Base-by-base conservation (phyloP, 2,329 filamentous ascomycete genomes). In the Orbilia ellipsospora region DNA sequence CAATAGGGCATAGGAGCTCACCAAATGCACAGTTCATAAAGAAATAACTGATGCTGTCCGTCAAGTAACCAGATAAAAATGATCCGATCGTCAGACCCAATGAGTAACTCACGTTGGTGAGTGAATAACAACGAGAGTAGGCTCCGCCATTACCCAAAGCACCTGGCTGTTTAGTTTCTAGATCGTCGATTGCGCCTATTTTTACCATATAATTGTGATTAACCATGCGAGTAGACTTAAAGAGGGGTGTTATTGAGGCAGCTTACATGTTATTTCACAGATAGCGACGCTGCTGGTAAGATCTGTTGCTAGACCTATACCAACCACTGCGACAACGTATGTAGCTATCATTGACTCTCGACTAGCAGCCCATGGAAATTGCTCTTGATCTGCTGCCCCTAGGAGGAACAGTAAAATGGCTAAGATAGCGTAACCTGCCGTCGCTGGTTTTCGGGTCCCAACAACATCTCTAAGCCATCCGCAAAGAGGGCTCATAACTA, bases 221-320 rank as follows among this genome's bases (percentile, higher is more conserved):
- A 48, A 13, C 44, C 16, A 13, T 48, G 5, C 13, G 8, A 5
- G 5, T 18, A n/a, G 44, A 48, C 13, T 48, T 18, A 48, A 48
- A 48, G 10, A 36, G 10, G 13, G 5, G 1, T 4, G 4, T 4
- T 15, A 1, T 5, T 48, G 8, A 5, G 1, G 16, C 1, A 48
- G 4, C 80, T 75, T 77, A 82, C 81, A 57, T 15, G 79, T 80
- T 36, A 80, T 79, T 64, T 82, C 81, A 18, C 81, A 77, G 8
- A 78, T 78, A 2, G 79, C 80, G 16, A 79, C 78, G 1, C 80
- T 80, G 52, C 80, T 80, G 26, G 80, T 65, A 10, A 81, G 54
- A 52, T 78, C 79, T 1, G 78, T 80, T 5, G 78, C 67, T 10
- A 79, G 56, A 0, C 81, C 80, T n/a, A 79, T 77, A 2, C 70